A percentile compares a stretch with the other conserved stretches of the same genome.
These are phyloP conservation scores for Goffeauzyma gilvescens DNA, from an alignment of 768 basidiomycete species.

Conservation along the genomic window DNA sequence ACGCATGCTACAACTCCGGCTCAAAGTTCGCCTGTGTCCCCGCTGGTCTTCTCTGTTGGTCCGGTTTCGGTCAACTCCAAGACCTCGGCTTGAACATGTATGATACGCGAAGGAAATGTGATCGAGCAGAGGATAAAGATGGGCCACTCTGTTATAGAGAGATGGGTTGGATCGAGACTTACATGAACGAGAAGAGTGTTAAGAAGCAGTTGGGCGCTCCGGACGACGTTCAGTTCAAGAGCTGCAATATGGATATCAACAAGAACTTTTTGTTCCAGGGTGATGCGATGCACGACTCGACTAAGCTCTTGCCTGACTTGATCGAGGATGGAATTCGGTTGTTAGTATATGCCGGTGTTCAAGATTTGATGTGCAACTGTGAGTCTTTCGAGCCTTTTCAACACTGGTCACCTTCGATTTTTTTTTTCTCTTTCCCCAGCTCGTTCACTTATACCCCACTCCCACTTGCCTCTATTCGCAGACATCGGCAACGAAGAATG, in stretches of 20 bases:
- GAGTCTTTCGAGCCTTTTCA: no score
- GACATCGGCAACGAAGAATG: conserved; percentile 36
- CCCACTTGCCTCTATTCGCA: background rate
- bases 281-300: conserved; percentile 69
- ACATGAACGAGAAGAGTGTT: conserved; percentile 57
- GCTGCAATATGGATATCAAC: conserved; percentile 47
- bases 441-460: background rate
- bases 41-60: conserved; percentile 59
- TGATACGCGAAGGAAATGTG: conserved; percentile 46
- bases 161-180: conserved; percentile 72
- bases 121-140: conserved; percentile 46
- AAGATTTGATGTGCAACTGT: conserved; percentile 74
- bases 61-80: conserved; percentile 18
- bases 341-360: conserved; percentile 59
- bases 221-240: conserved; percentile 24
- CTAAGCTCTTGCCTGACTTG: conserved; percentile 56
- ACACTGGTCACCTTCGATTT: no score
- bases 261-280: conserved; percentile 62
- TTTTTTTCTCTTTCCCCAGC: background rate
- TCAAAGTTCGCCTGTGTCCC: conserved; percentile 39
- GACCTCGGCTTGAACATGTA: conserved; percentile 59
- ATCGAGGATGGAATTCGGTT: conserved; percentile 65
- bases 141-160: conserved; percentile 37
- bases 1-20: conserved; percentile 39
- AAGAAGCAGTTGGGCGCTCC: conserved; percentile 49